Percentiles rank a stretch among this genome's conserved stretches.
Conservation (phyloP, 2,329 filamentous ascomycete genomes). For the Colletotrichum sp. region DNA sequence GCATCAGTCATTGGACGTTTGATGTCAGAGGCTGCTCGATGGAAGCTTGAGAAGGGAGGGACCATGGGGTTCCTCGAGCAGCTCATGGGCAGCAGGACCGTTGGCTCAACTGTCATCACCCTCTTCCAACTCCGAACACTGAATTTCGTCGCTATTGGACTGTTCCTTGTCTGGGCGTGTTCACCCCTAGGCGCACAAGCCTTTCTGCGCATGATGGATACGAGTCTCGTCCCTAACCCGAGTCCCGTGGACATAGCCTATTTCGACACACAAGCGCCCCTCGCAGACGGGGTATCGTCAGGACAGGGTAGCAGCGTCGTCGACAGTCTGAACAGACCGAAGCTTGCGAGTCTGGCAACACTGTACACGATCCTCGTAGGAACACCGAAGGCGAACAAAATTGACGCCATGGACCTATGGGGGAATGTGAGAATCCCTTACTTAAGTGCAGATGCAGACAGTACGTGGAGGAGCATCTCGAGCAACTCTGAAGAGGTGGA, state of each 20-base stretch:
- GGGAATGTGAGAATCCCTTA: slow-evolving; percentile 32
- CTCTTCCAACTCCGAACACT: slow-evolving; percentile 26
- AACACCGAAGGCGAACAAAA: slow-evolving; percentile 23
- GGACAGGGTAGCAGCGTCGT: not conserved
- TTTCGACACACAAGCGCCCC: not conserved
- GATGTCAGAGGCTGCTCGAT: not conserved
- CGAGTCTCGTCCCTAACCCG: not conserved
- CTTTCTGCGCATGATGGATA: slow-evolving; percentile 23
- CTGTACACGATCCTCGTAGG: slow-evolving; percentile 24
- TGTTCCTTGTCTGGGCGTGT: slow-evolving; percentile 32
- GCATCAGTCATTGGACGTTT: not conserved
- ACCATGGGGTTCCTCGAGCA: not conserved
- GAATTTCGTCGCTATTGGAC: slow-evolving; percentile 27
- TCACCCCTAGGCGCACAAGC: slow-evolving; percentile 36
- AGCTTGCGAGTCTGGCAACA: not conserved
- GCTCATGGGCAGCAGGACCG: not conserved
- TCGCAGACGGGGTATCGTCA: not conserved
- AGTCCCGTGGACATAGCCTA: not conserved
- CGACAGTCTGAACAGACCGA: not conserved
- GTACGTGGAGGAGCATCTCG: not conserved
- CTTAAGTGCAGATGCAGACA: not conserved
- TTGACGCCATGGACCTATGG: slow-evolving; percentile 28
- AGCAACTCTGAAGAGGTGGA: not conserved
- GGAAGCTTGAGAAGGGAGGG: not conserved
- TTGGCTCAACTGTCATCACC: not conserved